Evolutionary conservation across 495 filamentous ascomycete species (phyloP).

Genomic region (Bathelium albidoporum): DNA sequence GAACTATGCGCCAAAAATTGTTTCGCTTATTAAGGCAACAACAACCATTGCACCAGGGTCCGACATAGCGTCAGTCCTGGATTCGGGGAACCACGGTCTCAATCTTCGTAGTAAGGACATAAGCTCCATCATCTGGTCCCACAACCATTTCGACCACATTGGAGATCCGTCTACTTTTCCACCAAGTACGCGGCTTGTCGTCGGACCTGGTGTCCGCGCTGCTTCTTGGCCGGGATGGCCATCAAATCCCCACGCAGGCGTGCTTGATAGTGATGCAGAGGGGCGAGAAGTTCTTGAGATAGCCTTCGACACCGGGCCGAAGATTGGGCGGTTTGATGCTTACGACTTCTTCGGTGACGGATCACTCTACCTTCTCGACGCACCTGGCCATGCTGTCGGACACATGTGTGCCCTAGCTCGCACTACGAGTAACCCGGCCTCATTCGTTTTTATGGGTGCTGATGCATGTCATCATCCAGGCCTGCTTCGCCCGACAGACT

Average conservation of each 20-base stretch:
- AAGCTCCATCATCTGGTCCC: background rate
- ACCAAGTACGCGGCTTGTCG: constrained; percentile 32
- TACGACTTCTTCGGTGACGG: constrained; percentile 45
- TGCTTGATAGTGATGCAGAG: constrained; percentile 39
- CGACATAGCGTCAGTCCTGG: constrained; percentile 17
- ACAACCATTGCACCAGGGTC: constrained; percentile 29
- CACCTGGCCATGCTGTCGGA: constrained; percentile 35
- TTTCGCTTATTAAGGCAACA: too few relatives aligned
- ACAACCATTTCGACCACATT: constrained; percentile 48
- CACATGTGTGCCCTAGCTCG: constrained; percentile 36
- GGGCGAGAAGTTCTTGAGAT: constrained; percentile 19
- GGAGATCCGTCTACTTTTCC: constrained; percentile 46
- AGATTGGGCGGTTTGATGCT: constrained; percentile 39
- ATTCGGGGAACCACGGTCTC: too few relatives aligned
- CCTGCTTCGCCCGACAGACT: background rate
- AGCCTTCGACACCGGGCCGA: background rate
- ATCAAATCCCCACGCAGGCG: constrained; percentile 19
- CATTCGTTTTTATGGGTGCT: constrained; percentile 30
- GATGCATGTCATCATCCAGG: constrained; percentile 19
- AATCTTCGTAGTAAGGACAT: too few relatives aligned
- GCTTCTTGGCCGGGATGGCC: constrained; percentile 44
- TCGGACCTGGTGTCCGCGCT: constrained; percentile 47
- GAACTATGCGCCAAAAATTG: too few relatives aligned
- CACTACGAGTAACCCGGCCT: constrained; percentile 26
- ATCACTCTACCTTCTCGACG: constrained; percentile 34